Percentiles rank a stretch among this genome's conserved stretches.
Evolutionary conservation across 2,329 filamentous ascomycete genomes (phyloP).

Genomic region (Exophiala calicioides): DNA sequence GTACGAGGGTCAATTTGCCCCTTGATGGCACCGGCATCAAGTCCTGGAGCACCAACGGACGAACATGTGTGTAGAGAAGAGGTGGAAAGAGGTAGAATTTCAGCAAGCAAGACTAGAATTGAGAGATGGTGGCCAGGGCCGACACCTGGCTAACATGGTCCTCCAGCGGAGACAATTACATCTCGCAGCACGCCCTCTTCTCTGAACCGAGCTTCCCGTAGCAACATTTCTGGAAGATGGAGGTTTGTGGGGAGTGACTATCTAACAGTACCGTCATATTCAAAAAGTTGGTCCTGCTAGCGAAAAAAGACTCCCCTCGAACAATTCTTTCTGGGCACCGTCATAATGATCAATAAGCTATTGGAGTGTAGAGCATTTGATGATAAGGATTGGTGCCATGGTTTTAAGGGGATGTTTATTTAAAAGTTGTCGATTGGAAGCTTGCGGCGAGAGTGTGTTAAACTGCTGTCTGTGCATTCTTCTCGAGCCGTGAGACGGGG

Average conservation of each 20-base stretch:
- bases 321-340: constrained; percentile 74
- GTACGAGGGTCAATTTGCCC: constrained; percentile 51
- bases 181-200: too few relatives aligned
- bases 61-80: neutral
- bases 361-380: constrained; percentile 71
- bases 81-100: neutral
- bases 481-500: too few relatives aligned
- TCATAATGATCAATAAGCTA: constrained; percentile 87
- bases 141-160: too few relatives aligned
- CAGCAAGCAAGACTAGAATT: neutral
- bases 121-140: too few relatives aligned
- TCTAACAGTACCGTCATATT: constrained; percentile 89
- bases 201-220: too few relatives aligned
- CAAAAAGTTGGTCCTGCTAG: constrained; percentile 85
- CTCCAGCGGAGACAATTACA: too few relatives aligned
- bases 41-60: neutral
- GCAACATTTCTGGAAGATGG: too few relatives aligned
- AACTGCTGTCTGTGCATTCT: too few relatives aligned
- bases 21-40: constrained; percentile 42
- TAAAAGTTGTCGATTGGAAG: too few relatives aligned
- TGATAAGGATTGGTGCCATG: constrained; percentile 76
- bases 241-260: constrained; percentile 92
- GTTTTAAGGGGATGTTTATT: constrained; percentile 4
- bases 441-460: too few relatives aligned
- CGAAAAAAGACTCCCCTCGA: constrained; percentile 83